Percentiles rank a stretch among this genome's conserved stretches.
Evolutionary conservation across 257 asterid genomes (phyloP).

Genomic region (Craterostigma plantagineum): DNA sequence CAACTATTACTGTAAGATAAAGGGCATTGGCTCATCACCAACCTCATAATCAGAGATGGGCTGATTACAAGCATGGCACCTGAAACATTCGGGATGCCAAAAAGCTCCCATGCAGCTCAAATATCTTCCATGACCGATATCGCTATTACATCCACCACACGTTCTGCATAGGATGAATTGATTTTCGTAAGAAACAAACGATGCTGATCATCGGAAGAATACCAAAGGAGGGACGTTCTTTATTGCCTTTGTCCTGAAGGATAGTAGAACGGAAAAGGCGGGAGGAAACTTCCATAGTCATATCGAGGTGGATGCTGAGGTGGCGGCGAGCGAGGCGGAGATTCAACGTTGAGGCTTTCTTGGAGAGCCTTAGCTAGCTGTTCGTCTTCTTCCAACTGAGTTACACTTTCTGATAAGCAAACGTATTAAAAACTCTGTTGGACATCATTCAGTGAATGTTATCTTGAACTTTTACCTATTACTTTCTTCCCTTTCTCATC

Average conservation of each 20-base stretch:
- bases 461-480: slow-evolving; percentile 44
- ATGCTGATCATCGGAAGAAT: not conserved
- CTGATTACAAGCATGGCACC: slow-evolving; percentile 58
- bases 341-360: slow-evolving; percentile 61
- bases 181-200: slow-evolving; percentile 1
- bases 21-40: slow-evolving; percentile 14
- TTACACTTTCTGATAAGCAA: slow-evolving; percentile 26
- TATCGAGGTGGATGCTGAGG: slow-evolving; percentile 20
- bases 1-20: too few relatives aligned
- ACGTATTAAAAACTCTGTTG: not conserved
- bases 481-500: slow-evolving; percentile 46
- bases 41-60: slow-evolving; percentile 96
- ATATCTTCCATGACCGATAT: slow-evolving; percentile 84
- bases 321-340: slow-evolving; percentile 35
- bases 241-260: slow-evolving; percentile 57
- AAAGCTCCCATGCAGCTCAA: slow-evolving; percentile 88
- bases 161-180: slow-evolving; percentile 26
- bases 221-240: slow-evolving; percentile 5
- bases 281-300: slow-evolving; percentile 42
- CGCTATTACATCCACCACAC: slow-evolving; percentile 86
- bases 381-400: slow-evolving; percentile 78
- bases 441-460: not conserved
- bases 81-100: slow-evolving; percentile 99
- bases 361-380: slow-evolving; percentile 83
- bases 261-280: slow-evolving; percentile 34